Base-by-base conservation (phyloP, 2,329 filamentous ascomycete genomes). In the Arthrobotrys conoides region DNA sequence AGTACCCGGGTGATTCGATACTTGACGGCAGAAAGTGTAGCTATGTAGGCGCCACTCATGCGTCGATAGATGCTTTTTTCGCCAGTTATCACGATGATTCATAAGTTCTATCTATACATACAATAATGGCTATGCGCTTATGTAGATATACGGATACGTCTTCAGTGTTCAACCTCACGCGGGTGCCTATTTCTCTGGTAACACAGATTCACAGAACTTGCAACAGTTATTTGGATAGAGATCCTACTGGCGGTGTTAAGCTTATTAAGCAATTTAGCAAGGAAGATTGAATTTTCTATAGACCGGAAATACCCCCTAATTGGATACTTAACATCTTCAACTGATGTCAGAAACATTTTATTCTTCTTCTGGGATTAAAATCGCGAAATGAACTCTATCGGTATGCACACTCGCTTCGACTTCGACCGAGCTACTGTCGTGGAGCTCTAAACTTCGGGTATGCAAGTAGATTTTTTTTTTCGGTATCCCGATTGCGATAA, bases 401-500 rank as follows among this genome's bases (percentile, higher is more conserved):
- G 18, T 16, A 36, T 57, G 53, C 53, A 22, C n/a, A 5, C 18
- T 33, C 27, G 22, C 51, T n/a, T 55, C 24, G 14, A 55, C 12
- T 57, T 38, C 53, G 53, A 57, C 5, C 30, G 53, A 38, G 20
- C 16, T 51, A 3, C 16, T 57, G 49, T 38, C 30, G 53, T 30
- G 53, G n/a, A 57, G 53, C 53, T 38, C 27, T 46, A 20, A 36
- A 36, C 20, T n/a, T 38, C 18, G 27, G 53, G n/a, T 57, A 57
- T 57, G 53, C 53, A 38, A 2, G 38, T 20, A n/a, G 27, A 20
- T 20, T 20, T 30, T 57, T 30, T 55, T 55, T 57, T 55, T 57
- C 53, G 30, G 53, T n/a, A 20, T 38, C 53, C 53, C 53, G 53
- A 38, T 57, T 57, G 51, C 51, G 51, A 57, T 16, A 57, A 36